A percentile compares a stretch with the other conserved stretches of the same genome.
phyloP scores from a whole-genome alignment of 176 grass and related monocot genomes.

The Otatea glauca region DNA sequence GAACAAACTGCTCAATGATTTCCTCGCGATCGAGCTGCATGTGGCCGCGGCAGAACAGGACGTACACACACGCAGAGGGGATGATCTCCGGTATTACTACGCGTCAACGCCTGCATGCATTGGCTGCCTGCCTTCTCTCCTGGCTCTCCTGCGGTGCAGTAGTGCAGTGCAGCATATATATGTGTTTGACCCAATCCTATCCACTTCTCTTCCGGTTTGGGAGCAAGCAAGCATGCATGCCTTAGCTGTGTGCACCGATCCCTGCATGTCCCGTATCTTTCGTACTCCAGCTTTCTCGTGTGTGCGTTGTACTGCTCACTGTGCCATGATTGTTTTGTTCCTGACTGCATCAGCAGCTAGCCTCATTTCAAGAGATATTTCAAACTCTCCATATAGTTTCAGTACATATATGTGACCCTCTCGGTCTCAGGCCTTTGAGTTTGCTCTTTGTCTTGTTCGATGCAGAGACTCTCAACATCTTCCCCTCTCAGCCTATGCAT shows the following conservation, averaged over 20 bases:
- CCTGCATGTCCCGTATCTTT: slow-evolving; percentile 35
- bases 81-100: slow-evolving; percentile 49
- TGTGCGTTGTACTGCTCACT: slow-evolving; percentile 20
- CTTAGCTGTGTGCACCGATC: slow-evolving; percentile 35
- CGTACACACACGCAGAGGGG: slow-evolving; percentile 47
- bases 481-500: slow-evolving; percentile 98
- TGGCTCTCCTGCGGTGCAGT: background rate
- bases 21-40: slow-evolving; percentile 50
- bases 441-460: slow-evolving; percentile 54
- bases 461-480: slow-evolving; percentile 99
- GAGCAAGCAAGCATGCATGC: slow-evolving; percentile 41
- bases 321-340: slow-evolving; percentile 55
- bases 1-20: slow-evolving; percentile 92
- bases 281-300: slow-evolving; percentile 58
- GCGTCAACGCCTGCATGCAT: background rate
- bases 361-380: background rate
- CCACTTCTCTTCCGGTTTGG: slow-evolving; percentile 32
- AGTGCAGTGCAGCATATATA: background rate
- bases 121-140: slow-evolving; percentile 15
- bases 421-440: slow-evolving; percentile 15
- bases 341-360: slow-evolving; percentile 22
- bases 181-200: slow-evolving; percentile 61
- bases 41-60: slow-evolving; percentile 52
- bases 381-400: slow-evolving; percentile 22
- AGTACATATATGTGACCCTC: slow-evolving; percentile 23